phyloP scores from a whole-genome alignment of 805 yeast genomes.

The Starmera pachycereana region DNA sequence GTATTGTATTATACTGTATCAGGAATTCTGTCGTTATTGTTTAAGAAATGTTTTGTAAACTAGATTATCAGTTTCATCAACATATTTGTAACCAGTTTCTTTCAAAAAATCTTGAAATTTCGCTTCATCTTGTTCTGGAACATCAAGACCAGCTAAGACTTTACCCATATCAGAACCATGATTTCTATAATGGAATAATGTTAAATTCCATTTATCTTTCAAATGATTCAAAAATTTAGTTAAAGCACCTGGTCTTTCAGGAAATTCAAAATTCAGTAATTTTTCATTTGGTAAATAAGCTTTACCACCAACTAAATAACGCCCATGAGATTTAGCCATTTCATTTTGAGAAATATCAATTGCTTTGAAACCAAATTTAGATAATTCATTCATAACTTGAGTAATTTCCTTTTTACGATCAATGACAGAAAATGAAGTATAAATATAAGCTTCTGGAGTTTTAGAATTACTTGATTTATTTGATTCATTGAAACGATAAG shows the following conservation, averaged over 20 bases:
- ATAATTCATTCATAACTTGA: slow-evolving; percentile 49
- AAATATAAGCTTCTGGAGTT: slow-evolving; percentile 58
- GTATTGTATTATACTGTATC: neutral
- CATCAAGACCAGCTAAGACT: slow-evolving; percentile 80
- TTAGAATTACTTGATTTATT: slow-evolving; percentile 16
- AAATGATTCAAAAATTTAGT: slow-evolving; percentile 65
- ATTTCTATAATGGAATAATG: slow-evolving; percentile 93
- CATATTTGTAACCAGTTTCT: slow-evolving; percentile 63
- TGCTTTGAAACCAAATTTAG: slow-evolving; percentile 58
- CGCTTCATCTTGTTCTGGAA: slow-evolving; percentile 59
- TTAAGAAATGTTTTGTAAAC: slow-evolving; percentile 77
- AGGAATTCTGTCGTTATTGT: slow-evolving; percentile 4
- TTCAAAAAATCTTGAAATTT: slow-evolving; percentile 61
- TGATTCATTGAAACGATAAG: slow-evolving; percentile 62
- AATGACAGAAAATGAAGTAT: slow-evolving; percentile 77
- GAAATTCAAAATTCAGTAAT: slow-evolving; percentile 81
- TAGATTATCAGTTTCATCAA: slow-evolving; percentile 75
- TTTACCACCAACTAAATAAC: slow-evolving; percentile 93
- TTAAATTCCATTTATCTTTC: slow-evolving; percentile 79
- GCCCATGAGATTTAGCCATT: slow-evolving; percentile 91
- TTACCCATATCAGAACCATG: slow-evolving; percentile 94
- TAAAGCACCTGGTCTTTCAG: slow-evolving; percentile 95
- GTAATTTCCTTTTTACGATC: slow-evolving; percentile 67
- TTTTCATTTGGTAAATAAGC: slow-evolving; percentile 66
- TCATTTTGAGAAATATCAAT: slow-evolving; percentile 86